These are phyloP conservation scores for Pythium myriotylum DNA, from an alignment of 352 stramenopile genomes.

Conservation along the genomic window DNA sequence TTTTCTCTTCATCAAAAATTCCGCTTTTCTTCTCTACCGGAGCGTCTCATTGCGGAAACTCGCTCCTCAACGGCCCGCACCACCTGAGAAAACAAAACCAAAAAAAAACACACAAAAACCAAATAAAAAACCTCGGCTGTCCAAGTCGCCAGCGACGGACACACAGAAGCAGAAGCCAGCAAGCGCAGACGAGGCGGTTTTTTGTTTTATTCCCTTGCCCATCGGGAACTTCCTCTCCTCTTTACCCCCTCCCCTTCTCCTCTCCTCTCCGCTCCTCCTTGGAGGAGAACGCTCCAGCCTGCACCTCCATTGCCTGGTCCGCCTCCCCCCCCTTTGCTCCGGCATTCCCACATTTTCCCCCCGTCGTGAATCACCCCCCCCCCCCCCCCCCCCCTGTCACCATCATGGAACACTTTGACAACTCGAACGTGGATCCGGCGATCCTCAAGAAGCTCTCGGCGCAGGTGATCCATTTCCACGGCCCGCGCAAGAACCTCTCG, in stretches of 20 bases:
- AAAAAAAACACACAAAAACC: background rate
- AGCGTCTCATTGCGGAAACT: conserved; percentile 32
- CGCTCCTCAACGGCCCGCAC: conserved; percentile 10
- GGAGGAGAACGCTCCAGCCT: background rate
- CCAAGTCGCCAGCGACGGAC: too few relatives aligned
- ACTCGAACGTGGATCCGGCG: conserved; percentile 59
- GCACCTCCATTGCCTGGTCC: background rate
- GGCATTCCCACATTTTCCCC: conserved; percentile 19
- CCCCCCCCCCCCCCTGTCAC: background rate
- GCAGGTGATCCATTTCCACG: conserved; percentile 70
- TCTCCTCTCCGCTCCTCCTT: conserved; percentile 4
- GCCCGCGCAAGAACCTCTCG: conserved; percentile 70
- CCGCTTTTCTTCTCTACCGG: conserved; percentile 4
- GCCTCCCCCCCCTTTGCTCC: background rate
- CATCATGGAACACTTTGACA: conserved; percentile 46
- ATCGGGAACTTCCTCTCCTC: conserved; percentile 1
- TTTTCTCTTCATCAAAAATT: background rate
- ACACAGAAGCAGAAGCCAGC: conserved; percentile 3
- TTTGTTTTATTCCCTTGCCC: conserved; percentile 7
- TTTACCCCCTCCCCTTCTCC: background rate
- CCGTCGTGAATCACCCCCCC: too few relatives aligned
- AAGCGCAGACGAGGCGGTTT: background rate
- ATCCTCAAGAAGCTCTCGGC: conserved; percentile 84
- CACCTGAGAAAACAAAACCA: background rate
- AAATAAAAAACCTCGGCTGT: too few relatives aligned